Evolutionary conservation across 352 stramenopile species (phyloP).

Genomic region (Paralagenidium karlingii): DNA sequence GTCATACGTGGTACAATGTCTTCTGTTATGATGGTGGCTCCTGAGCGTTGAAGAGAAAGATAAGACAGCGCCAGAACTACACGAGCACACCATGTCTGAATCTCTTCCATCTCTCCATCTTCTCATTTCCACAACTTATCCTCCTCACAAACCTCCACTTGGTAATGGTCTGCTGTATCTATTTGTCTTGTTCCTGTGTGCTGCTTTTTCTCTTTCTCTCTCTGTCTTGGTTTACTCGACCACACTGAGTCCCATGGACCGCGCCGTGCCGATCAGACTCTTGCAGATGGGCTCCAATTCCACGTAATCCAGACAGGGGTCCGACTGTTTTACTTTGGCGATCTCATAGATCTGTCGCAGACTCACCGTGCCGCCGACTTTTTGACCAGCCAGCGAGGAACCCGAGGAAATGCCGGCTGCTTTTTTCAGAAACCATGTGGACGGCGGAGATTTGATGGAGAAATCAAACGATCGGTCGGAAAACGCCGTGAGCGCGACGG

Average conservation of each 20-base stretch:
- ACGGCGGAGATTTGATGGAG: conserved; percentile 89
- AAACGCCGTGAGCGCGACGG: conserved; percentile 89
- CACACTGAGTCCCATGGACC: conserved; percentile 87
- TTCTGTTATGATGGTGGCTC: too few species aligned
- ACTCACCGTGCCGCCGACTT: conserved; percentile 75
- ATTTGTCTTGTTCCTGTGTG: too few species aligned
- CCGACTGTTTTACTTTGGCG: conserved; percentile 94
- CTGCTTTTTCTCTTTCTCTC: too few species aligned
- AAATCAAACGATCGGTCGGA: conserved; percentile 95
- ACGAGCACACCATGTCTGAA: too few species aligned
- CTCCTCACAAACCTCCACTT: too few species aligned
- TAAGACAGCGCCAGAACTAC: too few species aligned
- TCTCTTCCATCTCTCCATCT: too few species aligned
- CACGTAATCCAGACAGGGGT: conserved; percentile 89
- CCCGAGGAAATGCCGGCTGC: conserved; percentile 78
- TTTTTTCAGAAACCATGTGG: conserved; percentile 91
- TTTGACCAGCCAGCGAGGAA: conserved; percentile 56
- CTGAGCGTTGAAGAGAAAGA: too few species aligned
- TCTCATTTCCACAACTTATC: too few species aligned
- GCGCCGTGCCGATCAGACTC: conserved; percentile 87
- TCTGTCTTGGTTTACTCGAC: conserved; percentile 14
- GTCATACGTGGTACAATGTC: too few species aligned
- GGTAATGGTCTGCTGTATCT: too few species aligned
- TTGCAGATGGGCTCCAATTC: conserved; percentile 86
- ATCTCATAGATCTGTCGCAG: conserved; percentile 97